phyloP scores from a whole-genome alignment of 2,329 filamentous ascomycete species.

The Fusarium gaditjirri region DNA sequence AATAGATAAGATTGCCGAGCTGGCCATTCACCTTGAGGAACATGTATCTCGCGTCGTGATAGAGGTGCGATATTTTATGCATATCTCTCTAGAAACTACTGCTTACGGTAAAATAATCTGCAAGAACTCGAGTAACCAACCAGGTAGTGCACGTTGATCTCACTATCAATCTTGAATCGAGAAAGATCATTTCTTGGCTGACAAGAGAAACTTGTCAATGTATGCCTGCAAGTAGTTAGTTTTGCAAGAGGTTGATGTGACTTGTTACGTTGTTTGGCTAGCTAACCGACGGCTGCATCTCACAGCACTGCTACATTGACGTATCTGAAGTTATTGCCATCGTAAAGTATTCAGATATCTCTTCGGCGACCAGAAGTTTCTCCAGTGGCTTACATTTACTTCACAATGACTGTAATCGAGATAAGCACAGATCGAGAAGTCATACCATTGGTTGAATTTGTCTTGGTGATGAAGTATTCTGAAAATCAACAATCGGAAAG shows the following conservation, averaged over 20 bases:
- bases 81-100: neutral
- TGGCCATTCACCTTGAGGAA: neutral
- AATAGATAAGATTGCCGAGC: constrained; percentile 2
- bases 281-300: neutral
- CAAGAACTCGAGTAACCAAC: neutral
- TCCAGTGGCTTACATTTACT: neutral
- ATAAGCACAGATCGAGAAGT: neutral
- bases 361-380: neutral
- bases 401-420: neutral
- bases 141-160: neutral
- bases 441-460: too few species aligned
- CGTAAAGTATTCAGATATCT: neutral
- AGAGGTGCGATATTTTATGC: neutral
- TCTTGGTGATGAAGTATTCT: too few species aligned
- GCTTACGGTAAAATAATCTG: neutral
- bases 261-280: neutral
- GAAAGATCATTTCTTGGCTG: neutral
- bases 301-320: neutral
- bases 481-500: neutral
- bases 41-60: neutral
- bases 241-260: neutral
- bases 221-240: neutral
- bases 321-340: neutral
- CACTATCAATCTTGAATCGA: neutral
- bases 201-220: accelerated